phyloP scores from a whole-genome alignment of 495 filamentous ascomycete species.

The Xylona heveae region DNA sequence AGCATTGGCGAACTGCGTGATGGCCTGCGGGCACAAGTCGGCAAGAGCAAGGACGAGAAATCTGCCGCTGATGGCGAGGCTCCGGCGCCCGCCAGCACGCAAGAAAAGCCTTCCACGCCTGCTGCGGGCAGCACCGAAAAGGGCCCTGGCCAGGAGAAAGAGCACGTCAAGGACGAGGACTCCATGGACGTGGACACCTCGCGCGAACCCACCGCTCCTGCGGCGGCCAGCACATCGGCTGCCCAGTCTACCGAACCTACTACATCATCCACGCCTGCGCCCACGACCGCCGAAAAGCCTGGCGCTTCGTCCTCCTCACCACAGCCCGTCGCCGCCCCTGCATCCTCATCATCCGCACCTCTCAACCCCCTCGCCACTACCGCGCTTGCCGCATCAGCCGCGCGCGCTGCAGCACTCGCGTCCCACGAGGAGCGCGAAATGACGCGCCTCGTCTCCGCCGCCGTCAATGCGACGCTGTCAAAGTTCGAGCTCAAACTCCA shows the following conservation, averaged over 20 bases:
- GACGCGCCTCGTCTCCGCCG: slow-evolving; percentile 70
- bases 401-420: slow-evolving; percentile 66
- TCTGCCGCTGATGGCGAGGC: slow-evolving; percentile 14
- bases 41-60: slow-evolving; percentile 22
- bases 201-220: too few species aligned
- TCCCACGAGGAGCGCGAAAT: slow-evolving; percentile 94
- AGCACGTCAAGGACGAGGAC: slow-evolving; percentile 36
- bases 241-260: slow-evolving; percentile 12
- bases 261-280: slow-evolving; percentile 9
- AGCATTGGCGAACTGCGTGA: slow-evolving; percentile 69
- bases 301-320: neutral
- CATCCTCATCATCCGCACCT: too few species aligned
- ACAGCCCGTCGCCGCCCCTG: too few species aligned
- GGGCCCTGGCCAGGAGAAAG: slow-evolving; percentile 19
- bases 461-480: slow-evolving; percentile 65
- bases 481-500: slow-evolving; percentile 70
- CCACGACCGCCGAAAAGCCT: slow-evolving; percentile 5
- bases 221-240: too few species aligned
- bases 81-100: slow-evolving; percentile 23
- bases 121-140: slow-evolving; percentile 19
- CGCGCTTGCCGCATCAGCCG: slow-evolving; percentile 65
- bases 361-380: slow-evolving; percentile 39
- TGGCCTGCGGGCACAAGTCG: slow-evolving; percentile 48
- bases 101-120: slow-evolving; percentile 18
- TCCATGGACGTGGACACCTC: slow-evolving; percentile 42